These are phyloP conservation scores for Senecio squalidus DNA, from an alignment of 140 eudicot genomes.

Conservation along the genomic window DNA sequence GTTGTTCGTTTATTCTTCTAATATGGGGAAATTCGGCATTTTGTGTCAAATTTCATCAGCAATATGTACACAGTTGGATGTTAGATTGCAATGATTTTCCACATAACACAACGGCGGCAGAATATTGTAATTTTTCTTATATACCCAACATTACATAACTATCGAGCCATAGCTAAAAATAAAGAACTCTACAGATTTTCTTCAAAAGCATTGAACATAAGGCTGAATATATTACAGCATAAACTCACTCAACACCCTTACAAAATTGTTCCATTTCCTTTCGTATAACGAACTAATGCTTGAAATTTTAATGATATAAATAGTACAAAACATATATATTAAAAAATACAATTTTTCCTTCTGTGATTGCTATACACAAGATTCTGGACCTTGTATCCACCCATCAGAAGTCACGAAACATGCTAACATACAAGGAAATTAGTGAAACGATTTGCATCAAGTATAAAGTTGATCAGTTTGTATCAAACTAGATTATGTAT, in stretches of 20 bases:
- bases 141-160: constrained; percentile 1
- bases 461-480: constrained; percentile 6
- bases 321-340: not conserved
- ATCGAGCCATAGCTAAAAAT: constrained; percentile 2
- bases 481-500: not conserved
- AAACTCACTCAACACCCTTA: constrained; percentile 2
- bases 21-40: not conserved
- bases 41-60: not conserved
- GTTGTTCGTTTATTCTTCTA: not conserved
- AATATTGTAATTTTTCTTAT: not conserved
- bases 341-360: constrained; percentile 7
- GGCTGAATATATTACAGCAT: constrained; percentile 12
- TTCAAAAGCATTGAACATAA: constrained; percentile 8
- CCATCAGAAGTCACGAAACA: constrained; percentile 18
- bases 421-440: constrained; percentile 6
- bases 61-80: not conserved
- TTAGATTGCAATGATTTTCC: not conserved
- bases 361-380: constrained; percentile 14
- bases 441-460: constrained; percentile 13
- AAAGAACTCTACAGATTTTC: not conserved
- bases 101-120: not conserved
- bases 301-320: not conserved
- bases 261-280: constrained; percentile 5
- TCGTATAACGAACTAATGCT: constrained; percentile 11
- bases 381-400: constrained; percentile 13